Conservation (phyloP, 306 rosid species). For the Coriaria nepalensis region DNA sequence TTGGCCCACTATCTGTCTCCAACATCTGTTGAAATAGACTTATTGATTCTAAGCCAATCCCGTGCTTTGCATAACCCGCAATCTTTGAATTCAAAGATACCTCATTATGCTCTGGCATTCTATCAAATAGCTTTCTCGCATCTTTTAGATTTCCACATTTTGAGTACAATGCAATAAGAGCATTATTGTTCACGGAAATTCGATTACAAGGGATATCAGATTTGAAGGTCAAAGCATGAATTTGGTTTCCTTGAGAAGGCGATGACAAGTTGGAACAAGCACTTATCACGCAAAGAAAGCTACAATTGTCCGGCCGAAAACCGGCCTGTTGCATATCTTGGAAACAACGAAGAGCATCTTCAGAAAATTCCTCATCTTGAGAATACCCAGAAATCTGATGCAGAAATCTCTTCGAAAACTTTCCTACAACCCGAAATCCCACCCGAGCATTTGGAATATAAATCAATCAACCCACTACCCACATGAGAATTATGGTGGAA, state of each 20-base stretch:
- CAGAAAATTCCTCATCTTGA: slow-evolving; percentile 44
- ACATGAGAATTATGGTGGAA: slow-evolving; percentile 62
- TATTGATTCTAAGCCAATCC: slow-evolving; percentile 45
- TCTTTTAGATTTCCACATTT: slow-evolving; percentile 66
- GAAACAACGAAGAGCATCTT: slow-evolving; percentile 47
- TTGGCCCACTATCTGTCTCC: slow-evolving; percentile 33
- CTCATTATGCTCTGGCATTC: slow-evolving; percentile 50
- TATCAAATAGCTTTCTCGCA: slow-evolving; percentile 56
- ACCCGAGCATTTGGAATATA: slow-evolving; percentile 63
- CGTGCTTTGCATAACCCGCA: slow-evolving; percentile 72
- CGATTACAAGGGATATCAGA: slow-evolving; percentile 49
- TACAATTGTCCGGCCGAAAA: slow-evolving; percentile 58
- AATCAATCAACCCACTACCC: slow-evolving; percentile 74
- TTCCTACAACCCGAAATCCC: slow-evolving; percentile 50
- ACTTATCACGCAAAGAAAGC: slow-evolving; percentile 56
- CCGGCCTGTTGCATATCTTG: slow-evolving; percentile 47
- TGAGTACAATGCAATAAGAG: slow-evolving; percentile 71
- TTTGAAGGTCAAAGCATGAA: slow-evolving; percentile 63
- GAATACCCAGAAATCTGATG: slow-evolving; percentile 81
- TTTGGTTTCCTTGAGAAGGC: slow-evolving; percentile 59
- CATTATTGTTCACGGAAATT: slow-evolving; percentile 69
- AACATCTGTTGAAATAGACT: slow-evolving; percentile 57
- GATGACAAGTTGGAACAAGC: slow-evolving; percentile 73
- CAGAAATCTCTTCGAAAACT: slow-evolving; percentile 51
- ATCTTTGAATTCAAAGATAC: slow-evolving; percentile 65